Evolutionary conservation across 345 rosid species (phyloP).

Genomic region (Citrus cavaleriei): DNA sequence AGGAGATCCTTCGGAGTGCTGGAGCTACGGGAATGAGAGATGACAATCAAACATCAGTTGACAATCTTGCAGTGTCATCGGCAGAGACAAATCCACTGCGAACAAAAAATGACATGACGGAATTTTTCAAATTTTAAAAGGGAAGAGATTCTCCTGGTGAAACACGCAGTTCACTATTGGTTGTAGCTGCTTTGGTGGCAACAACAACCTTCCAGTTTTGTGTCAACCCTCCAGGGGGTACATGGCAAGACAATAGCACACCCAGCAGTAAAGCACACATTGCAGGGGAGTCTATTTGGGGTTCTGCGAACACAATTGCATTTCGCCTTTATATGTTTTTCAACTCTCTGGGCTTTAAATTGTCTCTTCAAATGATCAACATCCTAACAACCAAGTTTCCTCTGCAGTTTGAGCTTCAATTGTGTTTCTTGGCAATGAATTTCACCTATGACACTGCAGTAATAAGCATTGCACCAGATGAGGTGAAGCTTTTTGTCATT

Average conservation of each 20-base stretch:
- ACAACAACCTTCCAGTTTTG: conserved; percentile 49
- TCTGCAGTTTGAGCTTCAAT: conserved; percentile 41
- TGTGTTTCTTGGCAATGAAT: conserved; percentile 35
- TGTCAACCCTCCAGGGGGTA: conserved; percentile 53
- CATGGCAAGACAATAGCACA: conserved; percentile 44
- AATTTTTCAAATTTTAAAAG: conserved; percentile 50
- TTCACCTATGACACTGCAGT: conserved; percentile 33
- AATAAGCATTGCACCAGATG: conserved; percentile 23
- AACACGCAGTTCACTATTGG: conserved; percentile 35
- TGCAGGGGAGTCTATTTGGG: conserved; percentile 44
- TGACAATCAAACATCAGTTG: too few species aligned
- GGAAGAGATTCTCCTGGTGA: conserved; percentile 42
- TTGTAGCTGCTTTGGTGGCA: conserved; percentile 48
- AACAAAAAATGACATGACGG: conserved; percentile 17
- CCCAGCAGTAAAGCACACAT: conserved; percentile 12
- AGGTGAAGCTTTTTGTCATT: conserved; percentile 15
- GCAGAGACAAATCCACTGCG: conserved; percentile 17
- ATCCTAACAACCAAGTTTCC: conserved; percentile 50
- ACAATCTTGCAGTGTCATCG: neutral
- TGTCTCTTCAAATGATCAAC: conserved; percentile 35
- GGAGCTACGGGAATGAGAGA: conserved; percentile 37
- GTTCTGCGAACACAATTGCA: conserved; percentile 4
- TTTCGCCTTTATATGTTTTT: conserved; percentile 35
- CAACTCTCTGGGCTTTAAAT: conserved; percentile 44
- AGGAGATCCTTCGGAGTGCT: conserved; percentile 30